Percentiles rank a stretch among this genome's conserved stretches.
Conservation (phyloP, 192 early-diverging fungal species). For the Spizellomyces punctatus region DNA sequence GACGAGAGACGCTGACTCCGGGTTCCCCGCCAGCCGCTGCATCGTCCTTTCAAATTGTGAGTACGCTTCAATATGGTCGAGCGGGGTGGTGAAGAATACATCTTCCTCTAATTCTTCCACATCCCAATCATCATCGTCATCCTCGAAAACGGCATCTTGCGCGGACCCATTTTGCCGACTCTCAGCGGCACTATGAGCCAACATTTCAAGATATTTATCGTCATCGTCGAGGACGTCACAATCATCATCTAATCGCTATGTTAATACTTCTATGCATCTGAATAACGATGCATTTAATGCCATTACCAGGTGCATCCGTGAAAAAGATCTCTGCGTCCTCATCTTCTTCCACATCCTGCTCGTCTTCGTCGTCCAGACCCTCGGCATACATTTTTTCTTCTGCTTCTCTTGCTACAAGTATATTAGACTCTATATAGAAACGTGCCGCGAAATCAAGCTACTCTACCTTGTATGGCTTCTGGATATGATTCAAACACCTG, state of each 20-base stretch:
- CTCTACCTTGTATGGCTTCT: conserved; percentile 47
- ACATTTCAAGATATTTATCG: conserved; percentile 60
- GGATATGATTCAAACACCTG: conserved; percentile 77
- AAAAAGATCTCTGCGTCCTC: not conserved
- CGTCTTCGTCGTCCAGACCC: conserved; percentile 53
- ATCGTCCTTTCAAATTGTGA: conserved; percentile 23
- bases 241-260: conserved; percentile 34
- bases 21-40: conserved; percentile 1
- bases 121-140: conserved; percentile 62
- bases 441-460: not conserved
- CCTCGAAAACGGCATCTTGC: conserved; percentile 25
- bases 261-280: too few species aligned
- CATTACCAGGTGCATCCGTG: not conserved
- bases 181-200: conserved; percentile 55
- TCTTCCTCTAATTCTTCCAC: conserved; percentile 49
- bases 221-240: conserved; percentile 66
- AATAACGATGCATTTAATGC: too few species aligned
- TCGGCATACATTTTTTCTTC: conserved; percentile 59
- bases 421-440: not conserved
- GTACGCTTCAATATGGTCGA: conserved; percentile 40
- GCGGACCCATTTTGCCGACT: conserved; percentile 35
- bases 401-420: conserved; percentile 45
- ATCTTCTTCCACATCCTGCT: conserved; percentile 37
- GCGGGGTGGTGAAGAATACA: conserved; percentile 34
- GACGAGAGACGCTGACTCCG: conserved; percentile 15